A percentile compares a stretch with the other conserved stretches of the same genome.
Conservation (phyloP, 2,329 filamentous ascomycete genomes). For the Colletotrichum sansevieriae region DNA sequence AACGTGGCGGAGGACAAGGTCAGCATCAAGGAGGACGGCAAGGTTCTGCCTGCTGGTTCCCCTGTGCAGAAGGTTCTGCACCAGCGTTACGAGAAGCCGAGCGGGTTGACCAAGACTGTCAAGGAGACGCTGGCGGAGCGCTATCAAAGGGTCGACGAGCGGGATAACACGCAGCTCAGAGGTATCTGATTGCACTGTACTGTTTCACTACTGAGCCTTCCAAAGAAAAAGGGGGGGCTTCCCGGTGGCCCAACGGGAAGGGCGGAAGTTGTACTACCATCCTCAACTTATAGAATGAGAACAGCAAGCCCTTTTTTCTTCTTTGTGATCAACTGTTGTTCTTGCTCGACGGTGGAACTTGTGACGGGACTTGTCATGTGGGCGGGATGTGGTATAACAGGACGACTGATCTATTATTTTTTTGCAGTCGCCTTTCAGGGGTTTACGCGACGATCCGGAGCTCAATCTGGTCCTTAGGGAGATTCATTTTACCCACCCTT, state of each 20-base stretch:
- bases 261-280: slow-evolving; percentile 32
- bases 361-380: not conserved
- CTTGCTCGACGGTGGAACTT: not conserved
- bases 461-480: not conserved
- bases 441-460: slow-evolving; percentile 14
- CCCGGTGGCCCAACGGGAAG: slow-evolving; percentile 2
- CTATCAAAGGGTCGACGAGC: slow-evolving; percentile 63
- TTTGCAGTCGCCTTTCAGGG: slow-evolving; percentile 16
- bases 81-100: slow-evolving; percentile 63
- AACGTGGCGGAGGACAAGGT: slow-evolving; percentile 43
- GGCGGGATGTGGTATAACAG: slow-evolving; percentile 10
- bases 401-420: not conserved
- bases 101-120: slow-evolving; percentile 60
- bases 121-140: slow-evolving; percentile 67
- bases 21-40: slow-evolving; percentile 55
- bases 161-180: slow-evolving; percentile 60
- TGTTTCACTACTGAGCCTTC: not conserved
- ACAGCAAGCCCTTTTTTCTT: slow-evolving; percentile 31
- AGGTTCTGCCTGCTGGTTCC: slow-evolving; percentile 54
- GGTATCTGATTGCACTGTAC: slow-evolving; percentile 45
- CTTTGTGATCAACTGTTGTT: slow-evolving; percentile 5
- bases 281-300: slow-evolving; percentile 36
- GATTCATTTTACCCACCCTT: no score
- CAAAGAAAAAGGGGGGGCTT: not conserved
- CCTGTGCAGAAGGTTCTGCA: slow-evolving; percentile 64